A percentile compares a stretch with the other conserved stretches of the same genome.
phyloP scores from a whole-genome alignment of 805 yeast genomes.

The Candida ponderosae region DNA sequence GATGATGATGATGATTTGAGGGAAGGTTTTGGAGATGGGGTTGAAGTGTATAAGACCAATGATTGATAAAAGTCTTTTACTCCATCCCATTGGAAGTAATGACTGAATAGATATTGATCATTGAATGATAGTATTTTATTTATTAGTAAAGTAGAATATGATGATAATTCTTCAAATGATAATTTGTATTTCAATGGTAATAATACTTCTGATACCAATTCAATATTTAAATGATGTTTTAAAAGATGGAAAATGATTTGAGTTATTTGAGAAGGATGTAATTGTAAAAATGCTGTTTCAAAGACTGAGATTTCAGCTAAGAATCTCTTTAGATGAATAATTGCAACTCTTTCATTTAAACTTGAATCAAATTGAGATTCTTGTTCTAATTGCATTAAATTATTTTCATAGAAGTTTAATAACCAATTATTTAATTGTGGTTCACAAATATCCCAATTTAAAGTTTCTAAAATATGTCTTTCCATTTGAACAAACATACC shows the following conservation, averaged over 20 bases:
- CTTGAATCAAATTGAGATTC: slow-evolving; percentile 5
- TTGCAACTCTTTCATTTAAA: slow-evolving; percentile 20
- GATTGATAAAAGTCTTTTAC: slow-evolving; percentile 10
- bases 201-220: slow-evolving; percentile 9
- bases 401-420: slow-evolving; percentile 34
- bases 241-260: slow-evolving; percentile 14
- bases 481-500: slow-evolving; percentile 84
- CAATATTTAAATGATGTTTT: slow-evolving; percentile 2
- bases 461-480: slow-evolving; percentile 59
- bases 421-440: slow-evolving; percentile 49
- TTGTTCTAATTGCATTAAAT: slow-evolving; percentile 28
- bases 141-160: slow-evolving; percentile 2
- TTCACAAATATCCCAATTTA: slow-evolving; percentile 67
- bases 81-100: slow-evolving; percentile 8
- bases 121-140: slow-evolving; percentile 3
- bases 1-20: background rate
- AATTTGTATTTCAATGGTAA: slow-evolving; percentile 6
- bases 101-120: slow-evolving; percentile 1
- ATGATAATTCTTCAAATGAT: background rate
- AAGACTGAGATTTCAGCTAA: slow-evolving; percentile 41
- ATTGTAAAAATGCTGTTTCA: slow-evolving; percentile 35
- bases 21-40: background rate
- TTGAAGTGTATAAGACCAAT: slow-evolving; percentile 7
- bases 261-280: slow-evolving; percentile 22
- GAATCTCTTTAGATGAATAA: slow-evolving; percentile 41